Conservation (phyloP, 75 land plant genomes). For the Sequoia sempervirens region DNA sequence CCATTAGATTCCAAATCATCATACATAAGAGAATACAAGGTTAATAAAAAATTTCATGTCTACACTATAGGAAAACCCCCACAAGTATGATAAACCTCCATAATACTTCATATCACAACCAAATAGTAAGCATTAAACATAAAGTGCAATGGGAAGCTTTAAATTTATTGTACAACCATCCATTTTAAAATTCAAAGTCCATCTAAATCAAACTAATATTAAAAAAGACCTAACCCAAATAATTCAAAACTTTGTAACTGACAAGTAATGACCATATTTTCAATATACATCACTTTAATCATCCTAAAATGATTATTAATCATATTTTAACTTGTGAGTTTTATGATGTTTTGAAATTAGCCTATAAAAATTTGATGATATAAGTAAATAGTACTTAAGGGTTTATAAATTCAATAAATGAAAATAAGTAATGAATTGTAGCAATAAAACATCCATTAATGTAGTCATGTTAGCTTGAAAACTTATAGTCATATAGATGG, state of each 20-base stretch:
- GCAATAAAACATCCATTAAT: neutral
- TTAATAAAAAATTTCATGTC: too few species aligned
- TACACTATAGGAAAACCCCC: too few species aligned
- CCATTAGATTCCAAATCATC: too few species aligned
- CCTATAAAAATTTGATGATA: neutral
- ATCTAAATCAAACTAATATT: neutral
- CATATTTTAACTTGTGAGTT: neutral
- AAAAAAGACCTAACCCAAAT: neutral
- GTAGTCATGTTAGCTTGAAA: neutral
- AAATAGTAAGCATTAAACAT: too few species aligned
- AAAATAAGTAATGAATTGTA: neutral
- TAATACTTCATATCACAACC: too few species aligned
- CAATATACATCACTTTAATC: neutral
- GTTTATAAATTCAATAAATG: neutral
- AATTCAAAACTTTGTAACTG: neutral
- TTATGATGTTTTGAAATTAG: neutral
- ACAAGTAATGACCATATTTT: neutral
- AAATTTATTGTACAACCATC: neutral
- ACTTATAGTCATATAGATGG: constrained; percentile 95
- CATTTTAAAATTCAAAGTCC: neutral
- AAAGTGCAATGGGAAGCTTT: neutral
- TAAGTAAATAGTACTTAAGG: neutral
- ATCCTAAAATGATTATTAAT: neutral
- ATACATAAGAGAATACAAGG: too few species aligned
- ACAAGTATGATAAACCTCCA: too few species aligned